Percentiles rank a stretch among this genome's conserved stretches.
These are phyloP conservation scores for Aspergillus aculeatinus DNA, from an alignment of 2,329 filamentous ascomycete genomes.

Conservation along the genomic window DNA sequence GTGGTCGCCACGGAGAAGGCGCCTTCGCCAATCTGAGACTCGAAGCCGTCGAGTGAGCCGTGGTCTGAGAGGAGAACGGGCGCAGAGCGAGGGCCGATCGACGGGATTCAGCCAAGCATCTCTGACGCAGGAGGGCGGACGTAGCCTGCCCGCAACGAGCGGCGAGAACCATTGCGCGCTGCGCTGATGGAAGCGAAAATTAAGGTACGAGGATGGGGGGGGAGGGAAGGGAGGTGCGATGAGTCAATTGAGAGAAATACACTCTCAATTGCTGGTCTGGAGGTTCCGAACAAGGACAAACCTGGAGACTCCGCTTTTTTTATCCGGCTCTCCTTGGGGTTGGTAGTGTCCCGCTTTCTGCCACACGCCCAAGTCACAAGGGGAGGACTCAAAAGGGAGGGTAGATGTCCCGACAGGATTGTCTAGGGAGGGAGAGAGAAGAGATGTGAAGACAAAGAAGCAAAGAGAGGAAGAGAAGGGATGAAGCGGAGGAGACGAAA, in stretches of 20 bases:
- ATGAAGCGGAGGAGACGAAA: conserved; percentile 11
- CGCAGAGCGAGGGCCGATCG: conserved; percentile 37
- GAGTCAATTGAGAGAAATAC: conserved; percentile 19
- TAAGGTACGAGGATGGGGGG: conserved; percentile 4
- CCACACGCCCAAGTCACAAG: conserved; percentile 20
- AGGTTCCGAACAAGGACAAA: conserved; percentile 7
- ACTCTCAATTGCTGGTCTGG: conserved; percentile 6
- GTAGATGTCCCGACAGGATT: conserved; percentile 14
- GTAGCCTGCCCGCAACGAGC: conserved; percentile 47
- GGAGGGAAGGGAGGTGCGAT: conserved; percentile 9
- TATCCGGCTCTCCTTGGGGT: conserved; percentile 3
- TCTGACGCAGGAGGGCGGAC: conserved; percentile 42
- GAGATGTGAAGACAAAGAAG: conserved; percentile 11
- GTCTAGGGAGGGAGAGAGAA: conserved; percentile 13
- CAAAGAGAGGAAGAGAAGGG: conserved; percentile 11
- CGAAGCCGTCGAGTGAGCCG: conserved; percentile 31
- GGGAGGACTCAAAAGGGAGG: conserved; percentile 17
- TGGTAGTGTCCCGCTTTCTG: conserved; percentile 25
- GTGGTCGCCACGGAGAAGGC: conserved; percentile 39
- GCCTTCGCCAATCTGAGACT: conserved; percentile 39
- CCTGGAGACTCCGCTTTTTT: conserved; percentile 11
- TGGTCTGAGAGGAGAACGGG: conserved; percentile 39
- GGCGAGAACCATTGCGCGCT: conserved; percentile 46
- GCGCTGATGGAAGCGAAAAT: conserved; percentile 25
- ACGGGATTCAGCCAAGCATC: conserved; percentile 40